phyloP scores from a whole-genome alignment of 768 basidiomycete genomes.

The Dendrothele bispora region DNA sequence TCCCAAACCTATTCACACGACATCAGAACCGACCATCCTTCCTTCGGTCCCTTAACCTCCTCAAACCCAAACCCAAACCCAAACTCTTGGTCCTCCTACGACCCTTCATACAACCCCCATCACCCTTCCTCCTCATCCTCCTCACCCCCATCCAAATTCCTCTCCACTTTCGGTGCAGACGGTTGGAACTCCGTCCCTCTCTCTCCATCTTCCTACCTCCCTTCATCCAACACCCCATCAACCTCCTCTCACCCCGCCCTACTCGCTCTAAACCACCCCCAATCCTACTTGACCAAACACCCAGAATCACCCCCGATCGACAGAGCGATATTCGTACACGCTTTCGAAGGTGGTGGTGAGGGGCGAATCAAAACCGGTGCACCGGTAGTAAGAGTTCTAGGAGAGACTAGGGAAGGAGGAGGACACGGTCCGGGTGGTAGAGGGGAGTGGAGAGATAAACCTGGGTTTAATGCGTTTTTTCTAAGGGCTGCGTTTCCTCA shows the following conservation, averaged over 20 bases:
- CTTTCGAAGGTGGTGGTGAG: conserved; percentile 49
- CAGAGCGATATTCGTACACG: conserved; percentile 72
- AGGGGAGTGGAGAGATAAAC: conserved; percentile 80
- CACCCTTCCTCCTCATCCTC: not conserved
- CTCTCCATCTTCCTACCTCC: not conserved
- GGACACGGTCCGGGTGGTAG: no score
- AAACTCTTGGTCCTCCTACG: no score
- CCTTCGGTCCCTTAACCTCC: conserved; percentile 19
- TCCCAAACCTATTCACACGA: no score
- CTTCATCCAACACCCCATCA: no score
- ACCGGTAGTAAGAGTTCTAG: no score
- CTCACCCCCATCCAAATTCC: no score
- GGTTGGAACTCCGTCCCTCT: conserved; percentile 5
- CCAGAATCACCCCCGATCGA: conserved; percentile 54
- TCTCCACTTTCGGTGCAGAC: no score
- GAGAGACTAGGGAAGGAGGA: no score
- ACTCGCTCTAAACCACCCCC: not conserved
- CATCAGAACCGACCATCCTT: not conserved
- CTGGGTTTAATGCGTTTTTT: conserved; percentile 78
- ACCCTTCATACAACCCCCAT: conserved; percentile 5
- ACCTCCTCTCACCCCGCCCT: no score
- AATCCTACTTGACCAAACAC: conserved; percentile 6
- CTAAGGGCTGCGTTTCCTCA: conserved; percentile 74
- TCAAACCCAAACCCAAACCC: conserved; percentile 4
- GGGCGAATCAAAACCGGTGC: no score